Conservation (phyloP, 1,284 basidiomycete species). For the Wallemia mellicola region DNA sequence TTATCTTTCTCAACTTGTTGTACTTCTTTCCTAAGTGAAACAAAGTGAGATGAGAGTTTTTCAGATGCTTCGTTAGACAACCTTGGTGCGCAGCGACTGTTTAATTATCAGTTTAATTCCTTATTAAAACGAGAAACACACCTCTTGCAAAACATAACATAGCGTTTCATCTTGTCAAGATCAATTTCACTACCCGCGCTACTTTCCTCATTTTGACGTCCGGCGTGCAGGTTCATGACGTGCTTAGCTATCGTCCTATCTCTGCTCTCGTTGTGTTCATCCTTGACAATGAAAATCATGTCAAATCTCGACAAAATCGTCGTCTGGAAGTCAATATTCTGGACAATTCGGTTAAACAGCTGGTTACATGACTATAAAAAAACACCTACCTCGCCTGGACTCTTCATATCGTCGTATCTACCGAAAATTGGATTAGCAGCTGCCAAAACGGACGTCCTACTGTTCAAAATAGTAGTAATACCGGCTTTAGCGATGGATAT, state of each 20-base stretch:
- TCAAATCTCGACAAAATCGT: constrained; percentile 96
- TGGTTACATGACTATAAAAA: not conserved
- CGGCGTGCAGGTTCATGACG: constrained; percentile 98
- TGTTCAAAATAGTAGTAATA: constrained; percentile 93
- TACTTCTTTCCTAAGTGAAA: constrained; percentile 72
- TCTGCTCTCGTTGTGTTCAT: constrained; percentile 82
- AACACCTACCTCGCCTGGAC: constrained; percentile 53
- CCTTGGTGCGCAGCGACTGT: constrained; percentile 90
- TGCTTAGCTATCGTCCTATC: constrained; percentile 91
- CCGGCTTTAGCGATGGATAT: constrained; percentile 99
- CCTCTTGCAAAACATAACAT: constrained; percentile 85
- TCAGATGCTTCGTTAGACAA: constrained; percentile 77
- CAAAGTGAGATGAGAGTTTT: constrained; percentile 92
- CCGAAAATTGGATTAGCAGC: constrained; percentile 98
- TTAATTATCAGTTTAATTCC: no score
- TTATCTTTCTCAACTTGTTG: constrained; percentile 91
- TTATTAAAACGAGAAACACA: no score
- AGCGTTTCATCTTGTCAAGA: constrained; percentile 94
- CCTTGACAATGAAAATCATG: constrained; percentile 99
- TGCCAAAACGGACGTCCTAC: constrained; percentile 78
- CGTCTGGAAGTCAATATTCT: constrained; percentile 97
- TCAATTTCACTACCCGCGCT: constrained; percentile 60
- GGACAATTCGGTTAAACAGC: not conserved
- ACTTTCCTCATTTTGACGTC: constrained; percentile 32
- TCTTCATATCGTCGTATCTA: constrained; percentile 86